Evolutionary conservation across 2,329 filamentous ascomycete species (phyloP), one percentile per base, ranked within the genome.

Genomic region (Xylariaceae sp.): DNA sequence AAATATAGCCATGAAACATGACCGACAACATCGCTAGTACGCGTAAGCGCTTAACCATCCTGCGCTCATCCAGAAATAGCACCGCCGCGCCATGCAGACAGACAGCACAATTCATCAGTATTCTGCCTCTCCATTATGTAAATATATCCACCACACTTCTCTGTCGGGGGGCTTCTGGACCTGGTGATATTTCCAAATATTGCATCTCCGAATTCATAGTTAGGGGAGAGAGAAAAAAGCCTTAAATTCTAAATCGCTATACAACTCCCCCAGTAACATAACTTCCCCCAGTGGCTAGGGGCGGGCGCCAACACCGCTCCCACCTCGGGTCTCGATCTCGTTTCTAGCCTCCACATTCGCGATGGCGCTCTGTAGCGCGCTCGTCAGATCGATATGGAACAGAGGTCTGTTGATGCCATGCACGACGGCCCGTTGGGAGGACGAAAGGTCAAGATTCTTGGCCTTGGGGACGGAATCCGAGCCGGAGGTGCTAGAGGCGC

Each of bases 361-460:
- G 64, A 97, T 84, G 2, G 92, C 93, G 64, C 87, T 91, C 72
- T 97, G 90, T 63, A 97, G 73, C 6, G 94, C 94, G 66, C 87
- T 92, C 3, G 91, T 94, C 45, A 97, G 75, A 70, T 97, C 94
- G 47, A 96, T 84, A 69, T 99, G 94, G 82, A 99, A 97, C 62
- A 97, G 82, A 4, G 94, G 93, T 63, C 90, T 78, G 72, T 96
- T 94, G 58, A 95, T 76, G n/a, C 93, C 90, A 61, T 92, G 88
- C 13, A 97, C 86, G 4, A 90, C 81, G 1, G 88, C 86, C 23
- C 69, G 80, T 62, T 77, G 80, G 67, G 81, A 65, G 79, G 79
- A 50, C 72, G 75, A 27, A 69, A 69, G 29, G 77, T 67, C 53
- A 77, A 75, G 57, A 10, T 61, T 56, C 20, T 57, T 57, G 10